These are phyloP conservation scores for Sarocladium brachiariae DNA, from an alignment of 2,329 filamentous ascomycete genomes.

Conservation along the genomic window DNA sequence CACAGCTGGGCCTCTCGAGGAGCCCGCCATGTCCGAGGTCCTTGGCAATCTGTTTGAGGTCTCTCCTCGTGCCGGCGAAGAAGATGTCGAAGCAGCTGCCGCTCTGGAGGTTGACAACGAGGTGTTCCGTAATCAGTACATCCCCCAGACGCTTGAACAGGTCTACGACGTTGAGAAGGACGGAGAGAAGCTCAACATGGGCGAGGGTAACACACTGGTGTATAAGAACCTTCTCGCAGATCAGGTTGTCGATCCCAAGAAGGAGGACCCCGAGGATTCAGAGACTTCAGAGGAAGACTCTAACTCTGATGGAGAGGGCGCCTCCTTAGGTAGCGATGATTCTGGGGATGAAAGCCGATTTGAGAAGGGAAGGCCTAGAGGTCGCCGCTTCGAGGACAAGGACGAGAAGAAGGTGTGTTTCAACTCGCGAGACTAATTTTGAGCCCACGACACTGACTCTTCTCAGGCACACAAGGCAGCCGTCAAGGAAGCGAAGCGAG, in stretches of 20 bases:
- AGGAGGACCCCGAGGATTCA: slow-evolving; percentile 26
- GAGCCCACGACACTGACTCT: slow-evolving; percentile 13
- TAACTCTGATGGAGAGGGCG: slow-evolving; percentile 39
- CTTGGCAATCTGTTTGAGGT: slow-evolving; percentile 62
- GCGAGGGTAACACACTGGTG: slow-evolving; percentile 69
- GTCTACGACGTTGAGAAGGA: slow-evolving; percentile 96
- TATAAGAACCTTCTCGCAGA: slow-evolving; percentile 80
- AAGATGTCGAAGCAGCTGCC: slow-evolving; percentile 45
- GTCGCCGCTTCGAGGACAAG: slow-evolving; percentile 85
- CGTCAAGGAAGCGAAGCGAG: slow-evolving; percentile 91
- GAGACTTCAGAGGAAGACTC: slow-evolving; percentile 35
- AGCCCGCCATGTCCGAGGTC: slow-evolving; percentile 51
- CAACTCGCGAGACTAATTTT: background rate
- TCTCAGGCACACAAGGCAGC: slow-evolving; percentile 66
- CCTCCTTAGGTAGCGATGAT: slow-evolving; percentile 35
- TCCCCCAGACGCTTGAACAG: slow-evolving; percentile 90
- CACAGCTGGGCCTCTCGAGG: slow-evolving; percentile 51
- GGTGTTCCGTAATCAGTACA: slow-evolving; percentile 93
- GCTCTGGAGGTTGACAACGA: slow-evolving; percentile 75
- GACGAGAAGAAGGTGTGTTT: slow-evolving; percentile 66
- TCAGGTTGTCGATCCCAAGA: slow-evolving; percentile 41
- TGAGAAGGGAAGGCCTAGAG: slow-evolving; percentile 63
- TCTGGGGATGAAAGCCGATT: slow-evolving; percentile 47
- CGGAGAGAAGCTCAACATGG: slow-evolving; percentile 66
- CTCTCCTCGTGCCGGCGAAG: slow-evolving; percentile 37